A percentile compares a stretch with the other conserved stretches of the same genome.
phyloP scores from a whole-genome alignment of 208 protist species.

The Leptomonas pyrrhocoris region DNA sequence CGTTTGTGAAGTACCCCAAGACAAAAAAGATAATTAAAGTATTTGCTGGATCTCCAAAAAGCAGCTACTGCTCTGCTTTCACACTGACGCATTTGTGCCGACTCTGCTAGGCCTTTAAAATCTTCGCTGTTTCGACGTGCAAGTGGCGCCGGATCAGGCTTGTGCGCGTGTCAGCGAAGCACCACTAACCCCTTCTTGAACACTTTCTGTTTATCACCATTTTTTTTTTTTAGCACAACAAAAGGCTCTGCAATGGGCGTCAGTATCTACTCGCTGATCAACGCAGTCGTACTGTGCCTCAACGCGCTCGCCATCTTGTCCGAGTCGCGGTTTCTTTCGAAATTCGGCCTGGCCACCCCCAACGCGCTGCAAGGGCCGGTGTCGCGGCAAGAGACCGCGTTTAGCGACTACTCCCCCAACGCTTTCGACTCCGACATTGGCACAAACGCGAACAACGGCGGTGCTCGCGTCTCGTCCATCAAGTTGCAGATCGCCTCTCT shows the following conservation, averaged over 20 bases:
- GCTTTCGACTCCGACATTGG: constrained; percentile 26
- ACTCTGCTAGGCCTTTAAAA: too few relatives aligned
- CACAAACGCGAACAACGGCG: constrained; percentile 1
- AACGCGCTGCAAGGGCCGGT: constrained; percentile 16
- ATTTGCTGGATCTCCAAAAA: too few relatives aligned
- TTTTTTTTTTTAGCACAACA: not conserved
- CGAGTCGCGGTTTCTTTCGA: constrained; percentile 77
- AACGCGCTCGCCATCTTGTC: constrained; percentile 89
- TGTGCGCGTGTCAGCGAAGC: too few relatives aligned
- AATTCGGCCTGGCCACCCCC: constrained; percentile 66
- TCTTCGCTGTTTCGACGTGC: too few relatives aligned
- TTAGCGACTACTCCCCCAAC: constrained; percentile 24
- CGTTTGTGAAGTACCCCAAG: too few relatives aligned
- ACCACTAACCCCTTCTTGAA: not conserved
- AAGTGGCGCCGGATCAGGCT: too few relatives aligned
- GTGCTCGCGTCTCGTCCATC: constrained; percentile 4
- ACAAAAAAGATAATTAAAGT: too few relatives aligned
- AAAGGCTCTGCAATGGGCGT: constrained; percentile 61
- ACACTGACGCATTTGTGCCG: too few relatives aligned
- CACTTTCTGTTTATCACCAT: not conserved
- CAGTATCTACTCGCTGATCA: constrained; percentile 63
- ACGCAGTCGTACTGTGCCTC: constrained; percentile 58
- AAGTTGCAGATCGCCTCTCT: constrained; percentile 64
- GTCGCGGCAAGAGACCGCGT: constrained; percentile 18
- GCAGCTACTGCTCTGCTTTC: too few relatives aligned